A percentile compares a stretch with the other conserved stretches of the same genome.
phyloP scores from a whole-genome alignment of 2,329 filamentous ascomycete genomes.

The Grosmannia serpens region DNA sequence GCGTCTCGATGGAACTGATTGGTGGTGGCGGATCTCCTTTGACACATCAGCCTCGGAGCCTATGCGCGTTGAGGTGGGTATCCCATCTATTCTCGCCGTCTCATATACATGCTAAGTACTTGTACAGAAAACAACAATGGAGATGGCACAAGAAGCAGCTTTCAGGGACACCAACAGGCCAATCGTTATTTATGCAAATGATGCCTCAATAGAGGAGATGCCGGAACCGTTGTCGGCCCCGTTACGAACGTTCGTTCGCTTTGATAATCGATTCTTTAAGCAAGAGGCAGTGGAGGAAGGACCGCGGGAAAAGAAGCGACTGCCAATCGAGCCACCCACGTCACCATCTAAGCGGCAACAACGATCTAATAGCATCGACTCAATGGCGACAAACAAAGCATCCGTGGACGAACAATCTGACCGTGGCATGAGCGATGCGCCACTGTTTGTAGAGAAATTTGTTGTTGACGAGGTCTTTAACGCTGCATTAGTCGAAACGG shows the following conservation, averaged over 20 bases:
- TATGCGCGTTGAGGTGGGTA: constrained; percentile 12
- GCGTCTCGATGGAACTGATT: constrained; percentile 7
- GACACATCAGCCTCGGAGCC: constrained; percentile 10
- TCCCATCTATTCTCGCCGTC: neutral
- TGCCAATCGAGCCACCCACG: constrained; percentile 11
- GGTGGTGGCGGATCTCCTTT: constrained; percentile 20
- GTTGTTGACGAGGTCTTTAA: neutral
- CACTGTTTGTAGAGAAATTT: constrained; percentile 1
- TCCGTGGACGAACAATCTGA: constrained; percentile 26
- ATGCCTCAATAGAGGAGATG: constrained; percentile 16
- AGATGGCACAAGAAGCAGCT: constrained; percentile 12
- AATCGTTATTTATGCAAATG: constrained; percentile 20
- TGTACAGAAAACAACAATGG: constrained; percentile 11
- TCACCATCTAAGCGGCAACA: constrained; percentile 36
- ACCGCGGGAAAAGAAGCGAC: constrained; percentile 16
- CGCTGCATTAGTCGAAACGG: neutral
- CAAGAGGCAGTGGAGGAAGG: constrained; percentile 18
- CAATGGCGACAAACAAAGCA: constrained; percentile 33
- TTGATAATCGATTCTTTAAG: constrained; percentile 24
- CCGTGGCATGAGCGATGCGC: constrained; percentile 11
- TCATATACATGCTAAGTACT: neutral
- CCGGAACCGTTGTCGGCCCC: constrained; percentile 15
- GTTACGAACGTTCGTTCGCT: constrained; percentile 21
- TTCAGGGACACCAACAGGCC: constrained; percentile 11
- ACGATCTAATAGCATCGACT: constrained; percentile 32